A percentile compares a stretch with the other conserved stretches of the same genome.
These are phyloP conservation scores for Posidonia oceanica DNA, from an alignment of 116 monocot genomes.

Conservation along the genomic window DNA sequence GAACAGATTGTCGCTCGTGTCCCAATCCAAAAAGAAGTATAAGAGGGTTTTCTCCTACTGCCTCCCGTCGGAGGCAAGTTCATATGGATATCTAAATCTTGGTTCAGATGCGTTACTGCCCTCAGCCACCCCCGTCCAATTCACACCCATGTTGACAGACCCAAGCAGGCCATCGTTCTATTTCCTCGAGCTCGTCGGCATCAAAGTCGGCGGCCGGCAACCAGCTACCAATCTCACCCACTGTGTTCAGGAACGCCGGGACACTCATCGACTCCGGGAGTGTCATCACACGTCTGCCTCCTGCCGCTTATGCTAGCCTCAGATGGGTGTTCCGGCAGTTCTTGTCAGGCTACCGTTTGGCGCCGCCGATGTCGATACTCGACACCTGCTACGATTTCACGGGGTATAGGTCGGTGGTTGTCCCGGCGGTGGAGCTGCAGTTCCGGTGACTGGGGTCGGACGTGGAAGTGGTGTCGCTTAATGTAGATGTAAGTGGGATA, in stretches of 20 bases:
- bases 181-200: constrained; percentile 25
- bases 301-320: too few relatives aligned
- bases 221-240: constrained; percentile 11
- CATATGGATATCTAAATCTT: too few relatives aligned
- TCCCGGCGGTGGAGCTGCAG: too few relatives aligned
- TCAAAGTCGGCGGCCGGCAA: constrained; percentile 26
- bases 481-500: too few relatives aligned
- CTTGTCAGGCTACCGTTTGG: too few relatives aligned
- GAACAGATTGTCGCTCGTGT: constrained; percentile 22
- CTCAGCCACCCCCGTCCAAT: constrained; percentile 15
- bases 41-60: constrained; percentile 48
- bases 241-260: constrained; percentile 27
- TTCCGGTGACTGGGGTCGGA: too few relatives aligned
- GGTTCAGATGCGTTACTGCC: too few relatives aligned
- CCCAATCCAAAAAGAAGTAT: constrained; percentile 33
- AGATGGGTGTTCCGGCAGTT: too few relatives aligned
- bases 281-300: constrained; percentile 51
- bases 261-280: constrained; percentile 66
- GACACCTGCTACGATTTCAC: too few relatives aligned
- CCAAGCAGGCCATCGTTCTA: constrained; percentile 27
- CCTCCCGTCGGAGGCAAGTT: constrained; percentile 48
- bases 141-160: constrained; percentile 31
- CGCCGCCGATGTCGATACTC: too few relatives aligned
- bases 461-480: too few relatives aligned
- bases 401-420: too few relatives aligned